Base-by-base conservation (phyloP, 257 asterid species). In the Rubia yunnanensis region DNA sequence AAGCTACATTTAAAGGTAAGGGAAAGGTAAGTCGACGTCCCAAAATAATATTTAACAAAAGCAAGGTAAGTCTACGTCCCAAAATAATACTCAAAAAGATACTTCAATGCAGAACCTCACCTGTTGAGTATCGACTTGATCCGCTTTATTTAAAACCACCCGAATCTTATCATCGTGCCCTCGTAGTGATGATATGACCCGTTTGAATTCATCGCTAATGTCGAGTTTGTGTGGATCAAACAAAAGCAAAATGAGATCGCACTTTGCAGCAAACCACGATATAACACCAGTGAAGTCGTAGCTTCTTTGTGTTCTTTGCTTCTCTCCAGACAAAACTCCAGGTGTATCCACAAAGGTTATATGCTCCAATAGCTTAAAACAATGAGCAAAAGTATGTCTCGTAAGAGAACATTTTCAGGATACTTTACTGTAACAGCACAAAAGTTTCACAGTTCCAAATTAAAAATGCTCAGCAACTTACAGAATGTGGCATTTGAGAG, bases 131-230 rank as follows among this genome's bases (percentile, higher is more conserved):
- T 92, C 98, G 67, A 92, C 85, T 82, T 92, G 98, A 70, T 92
- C 98, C 24, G 98, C 95, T 77, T 92, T 92, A 82, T 92, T 92
- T 86, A 92, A 74, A 53, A 92, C 98, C 76, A 92, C 94, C 48
- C 98, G 91, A 77, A 92, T 89, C 82, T 89, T 92, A 76, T 92
- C 98, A 79, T 92, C 98, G 60, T 92, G 98, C 10, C 98, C 98
- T 73, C 91, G 85, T 59, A 92, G 77, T 61, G 98, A 92, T 73
- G 91, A 78, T 67, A 92, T 92, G 60, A 89, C 98, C 53, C 98
- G 83, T 81, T 84, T 89, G 74, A 92, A 92, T 72, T 92, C 98
- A 72, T 92, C 98, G 70, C 98, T 92, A 60, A 92, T 85, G 70
- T 92, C 98, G 72, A 92, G 98, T 69, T 92, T 92, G 88, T 92